Evolutionary conservation across 352 stramenopile genomes (phyloP), one percentile per base, ranked within the genome.

Genomic region (Phytophthora foliorum): DNA sequence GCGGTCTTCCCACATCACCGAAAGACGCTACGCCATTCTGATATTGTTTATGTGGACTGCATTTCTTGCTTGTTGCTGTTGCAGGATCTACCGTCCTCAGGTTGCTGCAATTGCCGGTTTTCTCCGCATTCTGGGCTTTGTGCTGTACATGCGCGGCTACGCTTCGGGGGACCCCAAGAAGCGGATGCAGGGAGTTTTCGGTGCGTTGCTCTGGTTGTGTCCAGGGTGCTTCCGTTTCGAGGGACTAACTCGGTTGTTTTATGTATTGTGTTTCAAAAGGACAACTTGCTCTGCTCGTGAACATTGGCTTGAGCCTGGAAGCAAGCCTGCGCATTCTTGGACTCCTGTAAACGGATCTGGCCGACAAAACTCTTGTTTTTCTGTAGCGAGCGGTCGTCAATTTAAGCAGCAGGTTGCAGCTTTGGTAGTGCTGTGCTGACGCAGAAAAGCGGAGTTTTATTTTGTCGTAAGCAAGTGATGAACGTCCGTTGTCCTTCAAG

Each of bases 111-210:
- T 91, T 55, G 80, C 73, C 9, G 76, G 82, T 4, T 44, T 81
- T 13, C 64, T 93, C 42, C 84, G 86, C 54, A 67, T 91, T 42
- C 31, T 86, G 14, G 79, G 77, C 32, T 92, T 94, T 68, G 72
- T 92, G 29, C 46, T 65, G 27, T 94, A 94, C 69, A 80, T 94
- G 49, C 63, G 76, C 19, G 82, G 84, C 4, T 94, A 94, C 65
- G 69, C 77, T 31, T 78, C 74, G 17, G 86, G 86, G 3, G 81
- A 92, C 49, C 84, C 84, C 11, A 68, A 74, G 51, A 92, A 92
- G 76, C 77, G 86, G 45, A 42, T 74, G 58, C 81, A 86, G 42
- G 86, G 84, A 27, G n/a, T 13, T 5, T 88, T 94, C 46, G 85
- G 85, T 92, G 63, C 48, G 74, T 74, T 38, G 4, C 29, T 21